phyloP scores from a whole-genome alignment of 2,329 filamentous ascomycete genomes.

The Tympanopsis confertula region DNA sequence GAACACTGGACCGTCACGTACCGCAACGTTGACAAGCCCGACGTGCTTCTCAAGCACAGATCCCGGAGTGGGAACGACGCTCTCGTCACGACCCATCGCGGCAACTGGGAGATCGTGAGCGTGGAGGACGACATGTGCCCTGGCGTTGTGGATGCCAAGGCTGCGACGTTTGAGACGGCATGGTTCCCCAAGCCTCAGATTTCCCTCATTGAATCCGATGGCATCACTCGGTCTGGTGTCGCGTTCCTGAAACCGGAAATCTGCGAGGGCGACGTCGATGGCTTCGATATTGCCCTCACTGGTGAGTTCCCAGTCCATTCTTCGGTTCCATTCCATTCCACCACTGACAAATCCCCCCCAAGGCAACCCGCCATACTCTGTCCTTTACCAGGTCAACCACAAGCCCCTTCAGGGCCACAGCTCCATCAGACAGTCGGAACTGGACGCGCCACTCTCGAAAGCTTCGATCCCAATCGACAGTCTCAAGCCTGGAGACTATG shows the following conservation, averaged over 20 bases:
- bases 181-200: conserved; percentile 77
- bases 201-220: conserved; percentile 51
- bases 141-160: conserved; percentile 64
- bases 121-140: conserved; percentile 73
- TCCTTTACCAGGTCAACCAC: conserved; percentile 71
- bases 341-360: background rate
- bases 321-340: background rate
- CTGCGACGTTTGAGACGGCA: conserved; percentile 66
- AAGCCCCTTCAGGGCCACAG: conserved; percentile 56
- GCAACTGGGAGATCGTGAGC: conserved; percentile 68
- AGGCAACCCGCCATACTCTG: conserved; percentile 70
- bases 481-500: conserved; percentile 66
- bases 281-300: conserved; percentile 67
- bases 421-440: conserved; percentile 54
- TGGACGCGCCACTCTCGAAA: conserved; percentile 66
- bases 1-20: conserved; percentile 75
- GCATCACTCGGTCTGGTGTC: conserved; percentile 40
- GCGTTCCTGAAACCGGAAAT: conserved; percentile 67
- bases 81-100: conserved; percentile 53
- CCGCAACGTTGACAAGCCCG: conserved; percentile 46
- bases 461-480: conserved; percentile 82
- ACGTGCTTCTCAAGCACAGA: conserved; percentile 28
- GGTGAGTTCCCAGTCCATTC: conserved; percentile 40
- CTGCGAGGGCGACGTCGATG: conserved; percentile 89
- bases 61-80: conserved; percentile 50